Percentiles rank a stretch among this genome's conserved stretches.
These are phyloP conservation scores for Oryza brachyantha DNA, from an alignment of 176 grass and related monocot genomes.

Conservation along the genomic window DNA sequence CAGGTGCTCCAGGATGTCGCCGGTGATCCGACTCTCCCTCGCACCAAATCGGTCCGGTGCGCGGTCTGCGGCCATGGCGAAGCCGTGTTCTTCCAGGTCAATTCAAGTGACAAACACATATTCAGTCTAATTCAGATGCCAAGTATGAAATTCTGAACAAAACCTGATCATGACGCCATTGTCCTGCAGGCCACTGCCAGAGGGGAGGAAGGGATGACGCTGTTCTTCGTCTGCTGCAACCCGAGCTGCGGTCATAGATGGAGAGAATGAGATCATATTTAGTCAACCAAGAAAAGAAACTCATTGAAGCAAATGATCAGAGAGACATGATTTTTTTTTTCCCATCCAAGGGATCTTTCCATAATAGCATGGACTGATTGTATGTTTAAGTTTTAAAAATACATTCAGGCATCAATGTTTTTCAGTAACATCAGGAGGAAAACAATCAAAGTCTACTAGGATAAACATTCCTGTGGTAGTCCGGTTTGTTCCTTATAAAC, in stretches of 20 bases:
- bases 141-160: neutral
- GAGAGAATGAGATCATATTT: conserved; percentile 58
- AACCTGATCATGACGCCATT: neutral
- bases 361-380: conserved; percentile 23
- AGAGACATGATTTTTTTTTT: conserved; percentile 27
- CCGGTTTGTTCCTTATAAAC: conserved; percentile 2
- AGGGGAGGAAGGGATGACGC: conserved; percentile 76
- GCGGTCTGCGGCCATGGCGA: conserved; percentile 62
- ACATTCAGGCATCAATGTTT: neutral
- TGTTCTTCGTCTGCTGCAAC: conserved; percentile 93
- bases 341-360: neutral
- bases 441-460: neutral
- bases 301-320: neutral
- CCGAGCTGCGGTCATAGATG: conserved; percentile 72
- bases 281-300: neutral
- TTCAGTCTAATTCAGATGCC: neutral
- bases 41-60: conserved; percentile 64
- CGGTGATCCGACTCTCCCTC: conserved; percentile 77
- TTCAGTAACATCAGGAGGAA: conserved; percentile 8
- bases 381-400: neutral
- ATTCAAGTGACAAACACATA: neutral
- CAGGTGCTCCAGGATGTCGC: conserved; percentile 87
- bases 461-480: neutral
- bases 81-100: conserved; percentile 90
- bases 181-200: conserved; percentile 58